phyloP scores from a whole-genome alignment of 202 grass and related monocot genomes.

The Zoysia matrella region DNA sequence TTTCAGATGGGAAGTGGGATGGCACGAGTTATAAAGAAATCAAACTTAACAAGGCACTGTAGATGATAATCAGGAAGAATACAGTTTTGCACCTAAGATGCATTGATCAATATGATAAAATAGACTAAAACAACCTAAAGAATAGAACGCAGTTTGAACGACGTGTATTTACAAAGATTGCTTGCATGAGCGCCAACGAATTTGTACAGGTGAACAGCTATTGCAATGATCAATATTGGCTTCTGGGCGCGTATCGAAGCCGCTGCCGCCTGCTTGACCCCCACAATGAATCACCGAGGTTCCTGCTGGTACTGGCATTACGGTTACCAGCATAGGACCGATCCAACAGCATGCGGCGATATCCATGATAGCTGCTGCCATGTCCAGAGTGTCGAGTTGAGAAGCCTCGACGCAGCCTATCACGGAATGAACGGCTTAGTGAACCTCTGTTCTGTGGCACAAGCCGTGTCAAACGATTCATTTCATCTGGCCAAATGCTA shows the following conservation, averaged over 20 bases:
- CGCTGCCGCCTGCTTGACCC: slow-evolving; percentile 26
- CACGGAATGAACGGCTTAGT: slow-evolving; percentile 24
- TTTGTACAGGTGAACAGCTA: slow-evolving; percentile 28
- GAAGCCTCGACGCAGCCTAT: slow-evolving; percentile 30
- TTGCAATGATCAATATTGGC: slow-evolving; percentile 21
- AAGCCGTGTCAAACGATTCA: slow-evolving; percentile 29
- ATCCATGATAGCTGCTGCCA: slow-evolving; percentile 13
- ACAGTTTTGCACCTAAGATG: slow-evolving; percentile 13
- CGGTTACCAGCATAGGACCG: not conserved
- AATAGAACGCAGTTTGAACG: no score
- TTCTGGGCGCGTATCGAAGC: slow-evolving; percentile 38
- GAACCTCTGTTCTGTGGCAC: slow-evolving; percentile 22
- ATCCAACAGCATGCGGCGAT: slow-evolving; percentile 4
- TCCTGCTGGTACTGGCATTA: slow-evolving; percentile 22
- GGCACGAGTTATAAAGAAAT: not conserved
- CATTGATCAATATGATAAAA: no score
- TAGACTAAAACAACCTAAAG: no score
- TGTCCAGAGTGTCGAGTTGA: slow-evolving; percentile 10
- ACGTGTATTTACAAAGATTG: slow-evolving; percentile 47
- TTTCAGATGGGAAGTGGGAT: not conserved
- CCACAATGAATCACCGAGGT: slow-evolving; percentile 24
- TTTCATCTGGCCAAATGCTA: slow-evolving; percentile 45
- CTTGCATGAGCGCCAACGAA: slow-evolving; percentile 28
- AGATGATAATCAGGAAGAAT: not conserved
- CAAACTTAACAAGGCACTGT: not conserved